Conservation (phyloP, 2,329 filamentous ascomycete genomes). For the Pseudogymnoascus sp. region DNA sequence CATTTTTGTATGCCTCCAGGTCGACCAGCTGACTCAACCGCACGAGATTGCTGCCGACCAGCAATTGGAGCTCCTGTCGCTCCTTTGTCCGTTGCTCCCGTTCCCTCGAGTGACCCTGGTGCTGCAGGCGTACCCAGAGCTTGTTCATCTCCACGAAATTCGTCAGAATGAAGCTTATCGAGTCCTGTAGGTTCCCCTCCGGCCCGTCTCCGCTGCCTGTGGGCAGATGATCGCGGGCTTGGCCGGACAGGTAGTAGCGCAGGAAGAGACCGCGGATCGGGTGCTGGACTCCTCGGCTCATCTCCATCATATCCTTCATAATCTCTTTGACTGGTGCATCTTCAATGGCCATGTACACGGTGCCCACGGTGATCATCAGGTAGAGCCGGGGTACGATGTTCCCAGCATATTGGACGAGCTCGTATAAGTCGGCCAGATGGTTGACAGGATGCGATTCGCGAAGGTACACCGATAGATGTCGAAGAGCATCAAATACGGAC, state of each 20-base stretch:
- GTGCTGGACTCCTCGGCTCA: slow-evolving; percentile 96
- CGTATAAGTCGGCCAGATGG: slow-evolving; percentile 94
- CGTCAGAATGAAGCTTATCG: slow-evolving; percentile 94
- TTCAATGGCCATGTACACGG: slow-evolving; percentile 97
- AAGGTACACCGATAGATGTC: slow-evolving; percentile 91
- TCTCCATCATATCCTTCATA: slow-evolving; percentile 99
- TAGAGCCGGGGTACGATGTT: slow-evolving; percentile 96
- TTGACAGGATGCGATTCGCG: slow-evolving; percentile 97
- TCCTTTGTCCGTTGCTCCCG: slow-evolving; percentile 89
- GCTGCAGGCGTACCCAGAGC: slow-evolving; percentile 93
- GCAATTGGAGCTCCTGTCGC: slow-evolving; percentile 85
- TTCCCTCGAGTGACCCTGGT: slow-evolving; percentile 94
- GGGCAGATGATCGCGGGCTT: slow-evolving; percentile 83
- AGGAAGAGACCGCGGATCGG: slow-evolving; percentile 91
- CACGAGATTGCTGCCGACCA: slow-evolving; percentile 95
- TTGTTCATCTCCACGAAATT: slow-evolving; percentile 99
- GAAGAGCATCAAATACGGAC: slow-evolving; percentile 95
- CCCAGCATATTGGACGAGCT: slow-evolving; percentile 94
- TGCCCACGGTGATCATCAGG: slow-evolving; percentile 98
- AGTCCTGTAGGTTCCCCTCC: slow-evolving; percentile 92
- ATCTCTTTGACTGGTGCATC: slow-evolving; percentile 99
- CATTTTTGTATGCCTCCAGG: slow-evolving; percentile 84
- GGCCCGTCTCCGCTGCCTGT: slow-evolving; percentile 77
- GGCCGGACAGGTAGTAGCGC: slow-evolving; percentile 90
- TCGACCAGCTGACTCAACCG: slow-evolving; percentile 92